phyloP scores from a whole-genome alignment of 2,329 filamentous ascomycete species.

The Tolypocladium paradoxum region DNA sequence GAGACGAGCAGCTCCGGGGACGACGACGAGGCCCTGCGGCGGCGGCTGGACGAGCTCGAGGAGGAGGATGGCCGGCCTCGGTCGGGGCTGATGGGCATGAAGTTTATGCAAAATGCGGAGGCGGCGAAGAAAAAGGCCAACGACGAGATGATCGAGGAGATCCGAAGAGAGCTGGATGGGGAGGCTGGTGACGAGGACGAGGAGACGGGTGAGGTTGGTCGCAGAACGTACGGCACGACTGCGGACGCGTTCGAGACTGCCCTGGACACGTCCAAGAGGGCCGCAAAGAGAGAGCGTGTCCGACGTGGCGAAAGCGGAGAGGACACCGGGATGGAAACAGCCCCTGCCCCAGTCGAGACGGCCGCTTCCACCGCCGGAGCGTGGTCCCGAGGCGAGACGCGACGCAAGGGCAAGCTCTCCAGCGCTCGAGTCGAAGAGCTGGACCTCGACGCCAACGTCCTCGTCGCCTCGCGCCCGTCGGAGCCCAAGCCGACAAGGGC shows the following conservation, averaged over 20 bases:
- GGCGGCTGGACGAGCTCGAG: slow-evolving; percentile 32
- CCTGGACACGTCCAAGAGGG: slow-evolving; percentile 16
- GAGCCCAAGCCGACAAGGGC: slow-evolving; percentile 19
- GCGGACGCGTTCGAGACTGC: slow-evolving; percentile 21
- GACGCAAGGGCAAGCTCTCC: slow-evolving; percentile 26
- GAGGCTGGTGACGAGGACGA: slow-evolving; percentile 41
- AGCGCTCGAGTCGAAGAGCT: slow-evolving; percentile 23
- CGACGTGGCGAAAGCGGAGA: slow-evolving; percentile 15
- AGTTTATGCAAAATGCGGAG: slow-evolving; percentile 90
- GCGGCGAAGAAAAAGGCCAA: slow-evolving; percentile 68
- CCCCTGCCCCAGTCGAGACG: slow-evolving; percentile 8
- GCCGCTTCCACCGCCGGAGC: slow-evolving; percentile 22
- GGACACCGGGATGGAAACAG: not conserved
- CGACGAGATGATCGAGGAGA: slow-evolving; percentile 59
- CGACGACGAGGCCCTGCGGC: slow-evolving; percentile 37
- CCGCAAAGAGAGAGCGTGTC: slow-evolving; percentile 17
- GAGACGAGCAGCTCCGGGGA: slow-evolving; percentile 47
- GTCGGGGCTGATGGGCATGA: slow-evolving; percentile 69
- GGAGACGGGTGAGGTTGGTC: slow-evolving; percentile 50
- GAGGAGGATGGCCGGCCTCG: slow-evolving; percentile 40
- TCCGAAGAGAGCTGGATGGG: slow-evolving; percentile 63
- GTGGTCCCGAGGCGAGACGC: slow-evolving; percentile 29
- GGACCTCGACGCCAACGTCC: slow-evolving; percentile 26
- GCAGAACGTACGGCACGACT: slow-evolving; percentile 54
- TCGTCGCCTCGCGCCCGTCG: slow-evolving; percentile 17